Base-by-base conservation (phyloP, 148 eudicot species). In the Linanthus parryae region DNA sequence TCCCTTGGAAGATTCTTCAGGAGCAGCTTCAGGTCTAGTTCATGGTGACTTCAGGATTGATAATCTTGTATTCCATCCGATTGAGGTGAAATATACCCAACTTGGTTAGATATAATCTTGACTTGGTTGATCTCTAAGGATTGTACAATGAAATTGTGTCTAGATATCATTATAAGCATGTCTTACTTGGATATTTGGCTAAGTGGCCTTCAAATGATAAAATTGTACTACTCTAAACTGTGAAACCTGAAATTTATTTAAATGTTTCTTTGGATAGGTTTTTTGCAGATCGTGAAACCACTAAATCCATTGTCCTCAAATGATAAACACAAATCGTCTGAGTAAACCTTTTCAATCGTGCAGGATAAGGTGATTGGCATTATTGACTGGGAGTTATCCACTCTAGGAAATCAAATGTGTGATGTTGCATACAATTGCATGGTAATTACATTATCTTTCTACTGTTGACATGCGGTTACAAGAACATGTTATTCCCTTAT, bases 11-110 rank as follows among this genome's bases (percentile, higher is more conserved):
- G 98, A 92, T 75, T 81, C 90, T 40, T 81, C 87, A 12, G 80
- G 75, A 54, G 64, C 75, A 55, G 63, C 78, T 26, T 68, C 87
- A 25, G 98, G 98, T 42, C 71, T 92, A 43, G 96, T 92, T 62
- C 98, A 92, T 77, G 98, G 98, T 25, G 98, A 92, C 73, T 92
- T 79, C 70, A 85, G 98, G 62, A 69, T 92, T 60, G 98, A 92
- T 75, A 92, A 92, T 75, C 76, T 92, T 59, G 90, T 92, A 43
- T 92, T 92, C 65, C 96, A 92, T 82, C 94, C 94, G 17, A 67
- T 39, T 58, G 94, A 92, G 96, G 98, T 92, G 60, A 31, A 33
- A 36, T 56, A 29, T 52, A 37, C n/a, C 22, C 8, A 28, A 4
- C 29, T 8, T n/a, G n/a, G n/a, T n/a, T n/a, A n/a, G n/a, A n/a